Conservation (phyloP, 768 basidiomycete genomes). For the Lentinus brumalis region DNA sequence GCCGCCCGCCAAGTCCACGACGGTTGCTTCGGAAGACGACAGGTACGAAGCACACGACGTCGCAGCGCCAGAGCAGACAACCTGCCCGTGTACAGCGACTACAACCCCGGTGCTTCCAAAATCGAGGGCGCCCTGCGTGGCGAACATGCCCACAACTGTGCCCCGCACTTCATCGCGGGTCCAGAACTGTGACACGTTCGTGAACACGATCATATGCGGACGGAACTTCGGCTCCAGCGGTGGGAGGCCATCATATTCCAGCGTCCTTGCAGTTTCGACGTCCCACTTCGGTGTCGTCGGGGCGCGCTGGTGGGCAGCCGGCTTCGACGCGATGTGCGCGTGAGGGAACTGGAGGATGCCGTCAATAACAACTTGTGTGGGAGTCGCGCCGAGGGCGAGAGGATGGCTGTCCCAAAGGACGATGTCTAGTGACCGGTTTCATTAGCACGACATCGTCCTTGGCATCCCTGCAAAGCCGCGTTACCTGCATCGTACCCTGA, state of each 20-base stretch:
- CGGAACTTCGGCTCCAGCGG: slow-evolving; percentile 50
- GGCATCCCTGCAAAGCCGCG: background rate
- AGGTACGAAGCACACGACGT: slow-evolving; percentile 16
- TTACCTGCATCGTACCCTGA: slow-evolving; percentile 68
- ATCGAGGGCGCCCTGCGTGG: background rate
- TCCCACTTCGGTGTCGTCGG: slow-evolving; percentile 62
- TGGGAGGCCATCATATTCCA: slow-evolving; percentile 69
- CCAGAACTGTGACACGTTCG: slow-evolving; percentile 50
- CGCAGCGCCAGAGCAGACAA: slow-evolving; percentile 47
- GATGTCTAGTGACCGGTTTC: slow-evolving; percentile 33
- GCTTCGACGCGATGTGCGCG: slow-evolving; percentile 46
- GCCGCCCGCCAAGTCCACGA: slow-evolving; percentile 67
- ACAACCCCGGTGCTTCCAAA: slow-evolving; percentile 34
- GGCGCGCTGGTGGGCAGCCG: slow-evolving; percentile 47
- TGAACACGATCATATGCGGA: slow-evolving; percentile 49
- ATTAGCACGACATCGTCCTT: background rate
- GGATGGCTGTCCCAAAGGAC: slow-evolving; percentile 81
- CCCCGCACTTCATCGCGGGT: slow-evolving; percentile 10
- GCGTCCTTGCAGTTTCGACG: slow-evolving; percentile 55
- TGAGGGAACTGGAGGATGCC: slow-evolving; percentile 66
- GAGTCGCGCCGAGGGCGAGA: slow-evolving; percentile 76
- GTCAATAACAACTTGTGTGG: slow-evolving; percentile 80
- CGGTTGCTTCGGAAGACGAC: slow-evolving; percentile 4
- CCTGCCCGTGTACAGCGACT: slow-evolving; percentile 53
- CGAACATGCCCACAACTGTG: slow-evolving; percentile 16